These are phyloP conservation scores for Periconia macrospinosa DNA, from an alignment of 2,329 filamentous ascomycete genomes.

Conservation along the genomic window DNA sequence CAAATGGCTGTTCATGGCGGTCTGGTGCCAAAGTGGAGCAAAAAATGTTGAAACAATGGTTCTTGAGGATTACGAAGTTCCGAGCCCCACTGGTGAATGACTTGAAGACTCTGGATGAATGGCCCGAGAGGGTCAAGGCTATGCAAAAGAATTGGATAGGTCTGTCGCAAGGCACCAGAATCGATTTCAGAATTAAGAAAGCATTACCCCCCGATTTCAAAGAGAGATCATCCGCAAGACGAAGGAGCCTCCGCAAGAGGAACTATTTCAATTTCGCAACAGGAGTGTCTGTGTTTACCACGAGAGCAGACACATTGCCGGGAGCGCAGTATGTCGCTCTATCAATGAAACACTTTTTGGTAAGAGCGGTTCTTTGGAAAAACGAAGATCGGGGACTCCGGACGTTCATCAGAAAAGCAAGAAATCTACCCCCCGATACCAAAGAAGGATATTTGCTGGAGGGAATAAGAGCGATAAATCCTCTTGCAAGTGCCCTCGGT, in stretches of 20 bases:
- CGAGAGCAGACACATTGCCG: conserved; percentile 81
- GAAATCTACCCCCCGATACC: conserved; percentile 57
- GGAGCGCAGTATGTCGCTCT: conserved; percentile 85
- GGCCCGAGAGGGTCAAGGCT: conserved; percentile 79
- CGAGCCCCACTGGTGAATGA: conserved; percentile 72
- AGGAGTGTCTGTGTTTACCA: conserved; percentile 79
- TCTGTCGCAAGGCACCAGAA: conserved; percentile 70
- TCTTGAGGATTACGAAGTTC: conserved; percentile 80
- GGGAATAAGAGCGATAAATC: conserved; percentile 36
- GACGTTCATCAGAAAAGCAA: conserved; percentile 64
- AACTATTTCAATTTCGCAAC: conserved; percentile 31
- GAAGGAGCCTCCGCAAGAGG: not conserved
- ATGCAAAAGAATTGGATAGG: conserved; percentile 92
- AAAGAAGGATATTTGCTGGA: conserved; percentile 69
- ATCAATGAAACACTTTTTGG: conserved; percentile 71
- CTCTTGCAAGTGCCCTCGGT: conserved; percentile 55
- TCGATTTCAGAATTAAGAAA: conserved; percentile 68
- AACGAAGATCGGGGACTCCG: conserved; percentile 67
- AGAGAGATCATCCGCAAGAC: conserved; percentile 10
- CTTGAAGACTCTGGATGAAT: conserved; percentile 68
- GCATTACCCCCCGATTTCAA: conserved; percentile 5
- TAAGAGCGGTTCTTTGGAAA: conserved; percentile 60
- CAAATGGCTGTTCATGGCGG: conserved; percentile 82
- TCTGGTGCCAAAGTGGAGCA: conserved; percentile 85
- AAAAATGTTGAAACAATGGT: conserved; percentile 82